Evolutionary conservation across 2,329 filamentous ascomycete species (phyloP).

Genomic region (Onygenales sp.): DNA sequence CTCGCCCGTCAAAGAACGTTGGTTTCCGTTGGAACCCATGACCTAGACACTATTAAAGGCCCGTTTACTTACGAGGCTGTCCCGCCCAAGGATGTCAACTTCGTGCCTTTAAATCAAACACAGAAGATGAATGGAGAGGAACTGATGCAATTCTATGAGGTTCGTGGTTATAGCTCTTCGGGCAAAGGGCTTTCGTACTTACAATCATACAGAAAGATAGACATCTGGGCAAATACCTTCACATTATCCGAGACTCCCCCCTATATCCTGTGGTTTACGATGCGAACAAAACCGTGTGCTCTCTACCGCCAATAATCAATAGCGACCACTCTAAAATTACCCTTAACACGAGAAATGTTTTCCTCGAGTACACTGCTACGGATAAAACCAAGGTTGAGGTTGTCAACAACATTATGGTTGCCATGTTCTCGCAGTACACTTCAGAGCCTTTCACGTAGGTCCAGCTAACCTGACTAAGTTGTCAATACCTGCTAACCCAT

Average conservation of each 20-base stretch:
- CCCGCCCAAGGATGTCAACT: constrained; percentile 83
- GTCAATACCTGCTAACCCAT: no score
- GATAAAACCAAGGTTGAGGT: constrained; percentile 95
- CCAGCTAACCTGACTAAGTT: neutral
- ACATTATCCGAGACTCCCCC: constrained; percentile 87
- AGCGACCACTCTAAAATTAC: constrained; percentile 94
- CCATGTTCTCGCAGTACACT: constrained; percentile 95
- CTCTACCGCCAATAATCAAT: constrained; percentile 95
- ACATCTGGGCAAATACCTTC: constrained; percentile 79
- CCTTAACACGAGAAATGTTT: constrained; percentile 79
- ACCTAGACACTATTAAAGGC: constrained; percentile 83
- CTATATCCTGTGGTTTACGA: constrained; percentile 96
- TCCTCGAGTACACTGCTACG: constrained; percentile 94
- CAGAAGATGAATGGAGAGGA: constrained; percentile 79
- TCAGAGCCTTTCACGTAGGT: constrained; percentile 67
- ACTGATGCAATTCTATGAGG: constrained; percentile 86
- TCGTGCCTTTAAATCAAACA: constrained; percentile 81
- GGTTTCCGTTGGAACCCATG: constrained; percentile 95
- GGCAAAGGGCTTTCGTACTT: neutral
- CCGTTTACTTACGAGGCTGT: constrained; percentile 96
- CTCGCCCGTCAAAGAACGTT: constrained; percentile 84
- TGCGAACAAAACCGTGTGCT: constrained; percentile 76
- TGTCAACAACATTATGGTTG: constrained; percentile 86
- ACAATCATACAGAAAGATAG: constrained; percentile 56
- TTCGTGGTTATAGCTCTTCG: constrained; percentile 20